These are phyloP conservation scores for Coemansia reversa DNA, from an alignment of 192 early-diverging fungal genomes.

Conservation along the genomic window DNA sequence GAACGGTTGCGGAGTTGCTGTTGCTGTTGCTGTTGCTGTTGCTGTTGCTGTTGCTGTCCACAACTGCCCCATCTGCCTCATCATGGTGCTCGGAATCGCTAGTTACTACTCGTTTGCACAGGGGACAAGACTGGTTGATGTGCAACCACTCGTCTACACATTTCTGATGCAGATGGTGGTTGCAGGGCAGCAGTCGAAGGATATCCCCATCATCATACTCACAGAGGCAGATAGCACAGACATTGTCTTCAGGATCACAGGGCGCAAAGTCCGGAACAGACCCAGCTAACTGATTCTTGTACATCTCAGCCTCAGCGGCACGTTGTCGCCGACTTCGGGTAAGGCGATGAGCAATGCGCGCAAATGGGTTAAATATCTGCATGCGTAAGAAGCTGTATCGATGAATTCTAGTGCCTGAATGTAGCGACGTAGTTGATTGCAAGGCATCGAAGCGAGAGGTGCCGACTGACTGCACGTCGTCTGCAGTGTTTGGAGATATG, in stretches of 20 bases:
- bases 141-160: constrained; percentile 83
- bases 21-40: too few species aligned
- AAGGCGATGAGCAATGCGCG: constrained; percentile 41
- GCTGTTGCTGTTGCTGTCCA: not conserved
- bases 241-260: constrained; percentile 60
- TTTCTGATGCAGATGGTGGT: constrained; percentile 78
- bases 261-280: constrained; percentile 55
- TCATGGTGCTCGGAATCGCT: not conserved
- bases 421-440: constrained; percentile 40
- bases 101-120: constrained; percentile 64
- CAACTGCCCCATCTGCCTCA: not conserved
- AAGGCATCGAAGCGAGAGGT: constrained; percentile 10
- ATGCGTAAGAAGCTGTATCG: constrained; percentile 32
- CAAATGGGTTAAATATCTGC: constrained; percentile 45
- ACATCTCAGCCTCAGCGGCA: constrained; percentile 35
- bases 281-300: constrained; percentile 44
- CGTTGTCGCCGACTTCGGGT: constrained; percentile 47
- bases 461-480: constrained; percentile 1
- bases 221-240: constrained; percentile 78
- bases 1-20: constrained; percentile 1
- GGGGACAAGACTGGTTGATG: constrained; percentile 71
- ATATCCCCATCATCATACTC: constrained; percentile 77
- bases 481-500: not conserved
- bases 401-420: constrained; percentile 11
- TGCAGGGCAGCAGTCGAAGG: constrained; percentile 69